A percentile compares a stretch with the other conserved stretches of the same genome.
Conservation (phyloP, 306 rosid genomes). For the Albizia julibrissin region DNA sequence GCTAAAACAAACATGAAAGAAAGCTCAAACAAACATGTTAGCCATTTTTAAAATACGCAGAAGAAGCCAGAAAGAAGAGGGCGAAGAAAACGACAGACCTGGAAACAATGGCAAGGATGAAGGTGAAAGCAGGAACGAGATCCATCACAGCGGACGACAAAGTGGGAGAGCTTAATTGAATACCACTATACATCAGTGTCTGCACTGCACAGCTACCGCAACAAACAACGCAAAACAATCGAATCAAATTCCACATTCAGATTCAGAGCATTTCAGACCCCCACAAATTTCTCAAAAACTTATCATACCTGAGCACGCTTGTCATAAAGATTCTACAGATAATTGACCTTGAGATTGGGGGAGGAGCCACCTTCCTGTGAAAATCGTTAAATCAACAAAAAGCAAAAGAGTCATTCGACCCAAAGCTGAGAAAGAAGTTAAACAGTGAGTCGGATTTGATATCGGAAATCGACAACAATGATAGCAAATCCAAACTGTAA, state of each 20-base stretch:
- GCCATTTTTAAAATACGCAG: neutral
- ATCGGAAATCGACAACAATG: neutral
- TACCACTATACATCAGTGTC: constrained; percentile 38
- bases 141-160: constrained; percentile 45
- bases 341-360: constrained; percentile 28
- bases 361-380: constrained; percentile 41
- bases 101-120: neutral
- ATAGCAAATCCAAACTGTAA: neutral
- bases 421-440: neutral
- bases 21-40: no score
- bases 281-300: neutral
- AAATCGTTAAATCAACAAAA: neutral
- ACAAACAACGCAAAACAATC: neutral
- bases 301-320: constrained; percentile 35
- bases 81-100: neutral
- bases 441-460: neutral
- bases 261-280: neutral
- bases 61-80: neutral
- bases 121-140: constrained; percentile 3
- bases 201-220: constrained; percentile 29
- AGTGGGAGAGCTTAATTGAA: constrained; percentile 54
- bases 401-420: neutral
- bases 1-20: no score
- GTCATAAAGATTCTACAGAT: constrained; percentile 33
- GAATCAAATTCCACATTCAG: neutral